Evolutionary conservation across 2,329 filamentous ascomycete species (phyloP).

Genomic region (Paecilomyces variotii): DNA sequence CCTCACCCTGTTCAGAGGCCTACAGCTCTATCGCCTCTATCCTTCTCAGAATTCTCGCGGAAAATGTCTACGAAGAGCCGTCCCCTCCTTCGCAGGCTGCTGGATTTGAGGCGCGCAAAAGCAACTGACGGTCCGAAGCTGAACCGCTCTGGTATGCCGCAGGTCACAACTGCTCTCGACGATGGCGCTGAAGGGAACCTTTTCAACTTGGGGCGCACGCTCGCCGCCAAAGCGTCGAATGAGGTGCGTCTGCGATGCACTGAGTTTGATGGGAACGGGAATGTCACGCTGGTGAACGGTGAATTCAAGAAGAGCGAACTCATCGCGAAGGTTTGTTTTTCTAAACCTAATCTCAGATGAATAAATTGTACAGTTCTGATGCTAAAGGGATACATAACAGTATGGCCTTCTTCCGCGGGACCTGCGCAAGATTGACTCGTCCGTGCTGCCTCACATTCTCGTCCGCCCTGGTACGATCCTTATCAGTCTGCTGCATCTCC

Average conservation of each 20-base stretch:
- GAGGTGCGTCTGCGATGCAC: constrained; percentile 86
- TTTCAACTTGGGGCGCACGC: constrained; percentile 61
- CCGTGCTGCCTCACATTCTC: constrained; percentile 88
- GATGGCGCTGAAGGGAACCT: constrained; percentile 53
- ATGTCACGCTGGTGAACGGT: constrained; percentile 84
- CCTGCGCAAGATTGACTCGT: constrained; percentile 95
- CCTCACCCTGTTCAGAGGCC: constrained; percentile 3
- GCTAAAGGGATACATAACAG: constrained; percentile 37
- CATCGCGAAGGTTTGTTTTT: constrained; percentile 68
- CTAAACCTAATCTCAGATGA: constrained; percentile 1
- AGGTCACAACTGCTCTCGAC: constrained; percentile 47
- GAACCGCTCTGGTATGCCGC: constrained; percentile 51
- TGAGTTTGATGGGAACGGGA: constrained; percentile 85
- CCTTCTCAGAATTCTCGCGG: constrained; percentile 9
- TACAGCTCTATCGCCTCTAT: not conserved
- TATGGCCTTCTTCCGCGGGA: constrained; percentile 91
- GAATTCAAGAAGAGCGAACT: constrained; percentile 98
- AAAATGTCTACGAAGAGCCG: constrained; percentile 23
- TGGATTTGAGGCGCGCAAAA: constrained; percentile 27
- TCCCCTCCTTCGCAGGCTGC: constrained; percentile 28
- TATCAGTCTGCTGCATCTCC: constrained; percentile 91
- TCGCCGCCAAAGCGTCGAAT: constrained; percentile 68
- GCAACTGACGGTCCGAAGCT: constrained; percentile 25
- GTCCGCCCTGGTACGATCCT: constrained; percentile 88
- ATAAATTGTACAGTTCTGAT: constrained; percentile 11